Evolutionary conservation across 116 monocot species (phyloP), one percentile per base, ranked within the genome.

Genomic region (Thalassia testudinum): DNA sequence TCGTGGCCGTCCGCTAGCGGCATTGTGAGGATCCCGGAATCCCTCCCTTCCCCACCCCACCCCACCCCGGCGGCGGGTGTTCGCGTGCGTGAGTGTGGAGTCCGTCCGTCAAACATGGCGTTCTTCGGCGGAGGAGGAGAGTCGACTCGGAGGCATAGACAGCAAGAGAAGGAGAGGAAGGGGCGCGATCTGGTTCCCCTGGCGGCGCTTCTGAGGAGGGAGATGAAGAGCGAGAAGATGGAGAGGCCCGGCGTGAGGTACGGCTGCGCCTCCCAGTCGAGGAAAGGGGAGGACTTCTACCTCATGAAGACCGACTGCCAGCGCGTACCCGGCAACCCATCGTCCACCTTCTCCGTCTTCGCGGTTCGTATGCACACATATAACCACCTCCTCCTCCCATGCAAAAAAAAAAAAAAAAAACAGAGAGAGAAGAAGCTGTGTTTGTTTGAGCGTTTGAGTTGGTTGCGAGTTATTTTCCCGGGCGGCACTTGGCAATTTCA

Each of bases 221-320:
- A 92, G 58, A 25, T 79, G 70, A 72, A 66, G 61, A 38, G 24
- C 47, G 92, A 86, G 70, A 72, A 63, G 67, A 28, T 77, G 70
- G 86, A 77, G 77, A 80, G 52, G 51, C 90, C 85, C 14, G 68
- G 75, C 27, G 52, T 90, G 7, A 58, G 80, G 48, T 67, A 75
- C 49, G 90, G 85, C 17, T 48, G 66, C 27, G 80, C 80, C 26
- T 58, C 62, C 47, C 70, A 81, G 72, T 69, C 68, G 27, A 84
- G 75, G 71, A 90, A 85, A 53, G 90, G 90, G 18, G 90, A 90
- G 61, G 90, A 90, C 45, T 73, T 71, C 62, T 78, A 74, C 23
- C 59, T 90, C 23, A 42, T 81, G 50, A 73, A 72, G 62, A 64
- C 73, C 57, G 81, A 81, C 15, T 81, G 78, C 62, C 66, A 72